Base-by-base conservation (phyloP, 2,329 filamentous ascomycete species). In the Aspergillus quadricinctus region DNA sequence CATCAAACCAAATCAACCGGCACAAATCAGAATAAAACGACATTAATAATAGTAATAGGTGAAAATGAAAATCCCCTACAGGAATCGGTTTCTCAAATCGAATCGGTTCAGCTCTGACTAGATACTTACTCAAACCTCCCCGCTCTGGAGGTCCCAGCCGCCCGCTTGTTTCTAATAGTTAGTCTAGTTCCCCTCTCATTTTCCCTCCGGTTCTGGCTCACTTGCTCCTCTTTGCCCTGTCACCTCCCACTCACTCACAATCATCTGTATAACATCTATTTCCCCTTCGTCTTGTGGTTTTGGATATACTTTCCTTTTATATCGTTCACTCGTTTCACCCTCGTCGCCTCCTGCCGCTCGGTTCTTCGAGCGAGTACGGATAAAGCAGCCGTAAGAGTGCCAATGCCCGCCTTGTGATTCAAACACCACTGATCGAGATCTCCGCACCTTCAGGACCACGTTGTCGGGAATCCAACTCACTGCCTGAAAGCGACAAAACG, bases 391-490 rank as follows among this genome's bases (percentile, higher is more conserved):
- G 55, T 50, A 57, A 45, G 52, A 55, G 45, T 53, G 49, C 52
- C 55, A 52, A 37, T 37, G 40, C 53, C 48, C 41, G 28, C 61
- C 57, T 60, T 63, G 66, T 65, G 64, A 65, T 66, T 66, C 54
- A 63, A 59, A 55, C 60, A 65, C 59, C 67, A 50, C 60, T 61
- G 54, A 58, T 55, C 53, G 50, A 57, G 62, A 72, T 72, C 70
- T 72, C 69, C 69, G 70, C 70, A 71, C 61, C 65, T 60, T 61
- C 59, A 66, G 65, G 61, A 63, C 48, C 58, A 41, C 55, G 54
- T 55, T 50, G 46, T 35, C 43, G 52, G 55, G 55, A 57, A 57
- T 57, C 50, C 54, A 50, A 56, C 52, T 55, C 46, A 53, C 55
- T 19, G 50, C 50, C 48, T 37, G 54, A 19, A 53, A 53, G 58